These are phyloP conservation scores for Teratosphaeria epicoccoides DNA, from an alignment of 2,329 filamentous ascomycete genomes.

Conservation along the genomic window DNA sequence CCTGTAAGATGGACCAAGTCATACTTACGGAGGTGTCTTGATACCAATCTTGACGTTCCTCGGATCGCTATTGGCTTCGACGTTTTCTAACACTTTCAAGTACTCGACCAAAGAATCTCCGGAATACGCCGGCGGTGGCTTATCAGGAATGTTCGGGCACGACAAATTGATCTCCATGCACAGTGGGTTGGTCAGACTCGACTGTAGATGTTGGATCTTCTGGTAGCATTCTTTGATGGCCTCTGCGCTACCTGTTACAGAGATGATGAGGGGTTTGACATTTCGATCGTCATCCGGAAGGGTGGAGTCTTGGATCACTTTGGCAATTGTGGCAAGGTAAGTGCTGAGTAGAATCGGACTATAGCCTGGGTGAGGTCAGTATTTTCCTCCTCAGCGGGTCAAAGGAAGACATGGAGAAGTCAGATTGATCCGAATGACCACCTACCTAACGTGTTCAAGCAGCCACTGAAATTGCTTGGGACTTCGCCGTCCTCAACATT, in stretches of 20 bases:
- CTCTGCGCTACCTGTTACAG: constrained; percentile 53
- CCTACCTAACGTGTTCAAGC: constrained; percentile 54
- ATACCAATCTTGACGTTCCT: constrained; percentile 41
- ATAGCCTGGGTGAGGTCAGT: constrained; percentile 38
- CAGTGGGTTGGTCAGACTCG: constrained; percentile 36
- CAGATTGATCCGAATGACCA: background rate
- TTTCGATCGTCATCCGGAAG: constrained; percentile 8
- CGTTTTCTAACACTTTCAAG: constrained; percentile 27
- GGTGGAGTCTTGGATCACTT: constrained; percentile 10
- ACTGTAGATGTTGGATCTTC: constrained; percentile 33
- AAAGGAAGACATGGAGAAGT: too few relatives aligned
- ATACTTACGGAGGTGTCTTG: constrained; percentile 54
- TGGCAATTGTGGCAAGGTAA: constrained; percentile 48
- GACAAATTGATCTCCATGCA: constrained; percentile 69
- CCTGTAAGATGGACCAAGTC: background rate
- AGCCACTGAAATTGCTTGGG: constrained; percentile 11
- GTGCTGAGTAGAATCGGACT: constrained; percentile 50
- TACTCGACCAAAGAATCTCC: constrained; percentile 43
- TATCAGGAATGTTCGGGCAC: constrained; percentile 62
- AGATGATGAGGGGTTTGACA: constrained; percentile 55
- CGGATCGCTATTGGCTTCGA: constrained; percentile 24
- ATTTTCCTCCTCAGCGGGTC: too few relatives aligned
- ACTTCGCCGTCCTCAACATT: constrained; percentile 22
- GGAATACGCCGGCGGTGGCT: constrained; percentile 62
- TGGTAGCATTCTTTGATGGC: constrained; percentile 50